Base-by-base conservation (phyloP, 176 grass and related monocot species). In the Oryza meridionalis region DNA sequence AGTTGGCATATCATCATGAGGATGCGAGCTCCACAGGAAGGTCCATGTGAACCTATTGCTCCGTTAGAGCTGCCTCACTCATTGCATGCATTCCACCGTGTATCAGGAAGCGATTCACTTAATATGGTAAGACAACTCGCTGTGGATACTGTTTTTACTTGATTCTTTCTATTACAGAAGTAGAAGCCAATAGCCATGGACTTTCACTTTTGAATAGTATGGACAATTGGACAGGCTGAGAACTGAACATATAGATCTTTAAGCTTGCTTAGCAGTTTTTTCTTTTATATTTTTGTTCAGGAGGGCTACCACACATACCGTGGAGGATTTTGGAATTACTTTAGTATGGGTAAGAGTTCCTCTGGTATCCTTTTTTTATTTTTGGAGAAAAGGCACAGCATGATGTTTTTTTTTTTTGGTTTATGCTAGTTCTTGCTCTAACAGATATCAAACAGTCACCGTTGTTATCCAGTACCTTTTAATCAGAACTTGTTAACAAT, bases 1-100 rank as follows among this genome's bases (percentile, higher is more conserved):
- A 98, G 96, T 67, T 98, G 96, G 96, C 96, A 98, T 92, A 98
- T 98, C 82, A 90, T 95, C 26, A 92, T 98, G 96, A 91, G 93
- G 89, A 98, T 95, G 96, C 87, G 72, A 81, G 73, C 58, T 82
- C 85, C 91, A 82, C 76, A 78, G 87, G 80, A 95, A 78, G 87
- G 85, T 86, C 44, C 88, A 32, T 98, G 91, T 77, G 92, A 98
- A 70, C 96, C 93, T 77, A 93, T 95, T 86, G 91, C 96, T 65
- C 95, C 95, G 4, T 92, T 95, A 64, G 96, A 98, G 46, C 90
- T 95, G 78, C 96, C 96, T 79, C 92, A 93, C 91, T 92, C 96
- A 72, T 68, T 98, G 76, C 96, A 98, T 85, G 89, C 92, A 68
- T 95, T 98, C 80, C 93, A 93, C 43, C 91, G 96, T 83, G 93